phyloP scores from a whole-genome alignment of 176 grass and related monocot genomes.

The barley (Hordeum vulgare) region MorexV3_pseudomolecules_assembly NC_058522.1:261233077-261233576 shows the following conservation, averaged over 20 bases:
- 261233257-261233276: background rate
- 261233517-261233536: too few relatives aligned
- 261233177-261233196: constrained; percentile 1
- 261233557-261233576: background rate
- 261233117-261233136: constrained; percentile 97
- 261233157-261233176: constrained; percentile 20
- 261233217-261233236: background rate
- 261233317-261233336: background rate
- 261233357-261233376: background rate
- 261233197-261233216: constrained; percentile 6
- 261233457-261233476: background rate
- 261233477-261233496: background rate
- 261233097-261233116: constrained; percentile 60
- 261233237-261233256: background rate
- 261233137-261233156: constrained; percentile 48
- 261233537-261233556: background rate
- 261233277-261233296: background rate
- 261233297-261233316: background rate
- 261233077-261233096: constrained; percentile 92
- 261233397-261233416: background rate
- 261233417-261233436: background rate
- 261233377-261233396: background rate
- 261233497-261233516: background rate
- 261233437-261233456: background rate
- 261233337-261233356: background rate